Base-by-base conservation (phyloP, 2,329 filamentous ascomycete species). In the Drechslera avenae region DNA sequence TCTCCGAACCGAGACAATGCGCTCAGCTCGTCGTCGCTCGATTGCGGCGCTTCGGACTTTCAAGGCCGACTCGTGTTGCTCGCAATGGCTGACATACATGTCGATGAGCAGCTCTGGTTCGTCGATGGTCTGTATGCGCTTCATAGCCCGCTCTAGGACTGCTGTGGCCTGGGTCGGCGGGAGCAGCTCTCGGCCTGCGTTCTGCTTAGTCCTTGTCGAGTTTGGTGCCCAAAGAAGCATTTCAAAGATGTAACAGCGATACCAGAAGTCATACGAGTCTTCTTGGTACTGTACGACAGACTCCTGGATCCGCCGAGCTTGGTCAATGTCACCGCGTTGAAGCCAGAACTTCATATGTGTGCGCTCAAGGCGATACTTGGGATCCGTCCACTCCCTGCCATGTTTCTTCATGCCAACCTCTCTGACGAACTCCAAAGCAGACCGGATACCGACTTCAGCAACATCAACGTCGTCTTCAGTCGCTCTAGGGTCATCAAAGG, bases 271-370 rank as follows among this genome's bases (percentile, higher is more conserved):
- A 67, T 92, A 91, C 62, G 86, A 92, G 62, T 91, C 84, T 23
- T 86, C 86, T 48, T 91, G 85, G 14, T 82, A 79, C n/a, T 83
- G 77, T 17, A 83, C 82, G 23, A 97, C 79, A 14, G 84, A 83
- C 58, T 88, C 85, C 86, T 90, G 97, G 39, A 89, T 84, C 13
- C 82, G 81, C 32, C 94, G 85, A 2, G 93, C 94, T 49, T 87
- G 87, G 16, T 90, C 84, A 44, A 90, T 78, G 33, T 89, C 87
- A 19, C 86, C 86, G 59, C 90, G 91, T 70, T 96, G 90, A 3
- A 90, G 92, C 40, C 95, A 81, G 68, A 93, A 96, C 68, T 95
- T 91, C 63, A 97, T 93, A 58, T 94, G 88, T 48, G 97, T 95
- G 46, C 90, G 87, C 73, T 97, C 91, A 4, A 97, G 82, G 9